Evolutionary conservation across 1,284 basidiomycete species (phyloP), one percentile per base, ranked within the genome.

Genomic region (Wallemia mellicola): DNA sequence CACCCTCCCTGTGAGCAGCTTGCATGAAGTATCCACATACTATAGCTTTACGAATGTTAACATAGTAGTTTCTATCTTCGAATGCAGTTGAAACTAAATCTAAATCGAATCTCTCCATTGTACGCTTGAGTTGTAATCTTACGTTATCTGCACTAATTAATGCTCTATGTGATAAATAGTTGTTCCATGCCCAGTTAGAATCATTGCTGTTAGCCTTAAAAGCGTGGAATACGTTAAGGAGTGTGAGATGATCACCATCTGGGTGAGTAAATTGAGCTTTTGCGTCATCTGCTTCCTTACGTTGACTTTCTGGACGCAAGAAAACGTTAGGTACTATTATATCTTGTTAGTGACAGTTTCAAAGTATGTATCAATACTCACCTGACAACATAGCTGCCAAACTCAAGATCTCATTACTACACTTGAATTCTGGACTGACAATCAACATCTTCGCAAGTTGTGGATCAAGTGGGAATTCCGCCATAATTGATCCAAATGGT

Each of bases 11-110:
- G 71, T 95, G 88, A 2, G 91, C 92, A 7, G 92, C 81, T 69
- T 96, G 92, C 92, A 95, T 95, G 73, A 98, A 99, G 76, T 88
- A 98, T 0, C 91, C 92, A 67, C 83, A 86, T 0, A 86, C 82
- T 55, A 98, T 75, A 1, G 84, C 82, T 70, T 83, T 81, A 27
- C 86, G 79, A 61, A 98, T 82, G 65, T 84, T 83, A 61, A 73
- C 67, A 71, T 80, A 86, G 67, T 86, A 79, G 66, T 81, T 83
- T 68, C 78, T 79, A 69, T 84, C 79, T 66, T 95, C 84, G 62
- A 72, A 72, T 1, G 72, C 69, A 1, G 82, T 79, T n/a, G 84
- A 82, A 26, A 91, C 72, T 22, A 92, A 71, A 27, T 86, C 82
- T 33, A 95, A 73, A 64, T 87, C 83, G 66, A 76, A 83, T n/a